Evolutionary conservation across 2,329 filamentous ascomycete species (phyloP).

Genomic region (Apiospora pterosperma): DNA sequence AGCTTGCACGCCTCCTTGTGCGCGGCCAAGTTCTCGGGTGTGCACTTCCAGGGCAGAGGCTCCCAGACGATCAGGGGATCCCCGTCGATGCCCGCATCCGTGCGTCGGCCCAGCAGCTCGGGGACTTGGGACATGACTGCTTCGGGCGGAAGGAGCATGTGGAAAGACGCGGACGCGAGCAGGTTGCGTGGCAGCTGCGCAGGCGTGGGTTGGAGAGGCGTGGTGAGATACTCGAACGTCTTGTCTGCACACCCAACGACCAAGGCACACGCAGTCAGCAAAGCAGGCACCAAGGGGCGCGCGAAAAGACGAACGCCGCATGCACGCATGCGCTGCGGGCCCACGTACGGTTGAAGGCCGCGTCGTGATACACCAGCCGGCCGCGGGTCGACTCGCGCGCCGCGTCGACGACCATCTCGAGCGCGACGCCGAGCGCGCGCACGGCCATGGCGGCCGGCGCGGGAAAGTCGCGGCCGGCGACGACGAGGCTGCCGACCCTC

Average conservation of each 20-base stretch:
- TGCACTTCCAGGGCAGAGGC: conserved; percentile 15
- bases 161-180: conserved; percentile 18
- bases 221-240: conserved; percentile 16
- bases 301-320: too few relatives aligned
- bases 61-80: conserved; percentile 13
- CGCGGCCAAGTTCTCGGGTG: conserved; percentile 19
- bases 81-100: background rate
- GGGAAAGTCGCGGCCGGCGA: conserved; percentile 14
- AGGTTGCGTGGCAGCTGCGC: conserved; percentile 8
- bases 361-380: conserved; percentile 17
- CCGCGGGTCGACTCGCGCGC: conserved; percentile 10
- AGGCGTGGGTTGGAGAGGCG: conserved; percentile 14
- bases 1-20: conserved; percentile 19
- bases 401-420: background rate
- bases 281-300: background rate
- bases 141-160: conserved; percentile 19
- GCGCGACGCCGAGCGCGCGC: conserved; percentile 5
- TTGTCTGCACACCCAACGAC: conserved; percentile 17
- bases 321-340: too few relatives aligned
- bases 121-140: conserved; percentile 16
- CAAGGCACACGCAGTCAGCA: background rate
- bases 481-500: conserved; percentile 9
- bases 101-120: conserved; percentile 13
- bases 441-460: background rate
- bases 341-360: conserved; percentile 23